Conservation (phyloP, 768 basidiomycete genomes). For the Trametes meyenii region DNA sequence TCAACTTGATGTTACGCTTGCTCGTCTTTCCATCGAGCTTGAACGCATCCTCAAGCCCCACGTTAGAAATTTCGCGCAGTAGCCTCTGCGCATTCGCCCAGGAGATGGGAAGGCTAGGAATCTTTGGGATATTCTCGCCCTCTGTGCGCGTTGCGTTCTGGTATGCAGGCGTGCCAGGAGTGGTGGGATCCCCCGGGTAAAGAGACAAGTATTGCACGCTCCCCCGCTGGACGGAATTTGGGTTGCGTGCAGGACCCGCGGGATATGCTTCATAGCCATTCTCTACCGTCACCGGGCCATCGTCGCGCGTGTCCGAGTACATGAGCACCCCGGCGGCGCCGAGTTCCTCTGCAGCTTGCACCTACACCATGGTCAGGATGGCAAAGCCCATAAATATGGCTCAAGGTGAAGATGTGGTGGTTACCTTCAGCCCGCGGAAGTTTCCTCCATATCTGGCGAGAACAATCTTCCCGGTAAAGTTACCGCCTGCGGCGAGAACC, state of each 20-base stretch:
- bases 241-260: constrained; percentile 85
- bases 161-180: constrained; percentile 88
- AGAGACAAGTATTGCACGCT: constrained; percentile 68
- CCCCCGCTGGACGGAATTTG: constrained; percentile 82
- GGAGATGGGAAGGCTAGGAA: constrained; percentile 86
- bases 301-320: constrained; percentile 85
- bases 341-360: constrained; percentile 80
- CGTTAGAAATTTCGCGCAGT: constrained; percentile 48
- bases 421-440: constrained; percentile 85
- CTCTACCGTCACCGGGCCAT: constrained; percentile 72
- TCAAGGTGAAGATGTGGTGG: background rate
- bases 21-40: constrained; percentile 53
- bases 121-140: constrained; percentile 66
- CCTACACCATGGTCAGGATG: constrained; percentile 39
- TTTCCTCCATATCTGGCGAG: constrained; percentile 74
- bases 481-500: constrained; percentile 63
- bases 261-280: constrained; percentile 84
- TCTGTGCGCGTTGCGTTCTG: constrained; percentile 68
- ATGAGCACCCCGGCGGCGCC: constrained; percentile 81
- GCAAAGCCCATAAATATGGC: background rate
- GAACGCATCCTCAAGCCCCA: constrained; percentile 44
- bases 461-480: constrained; percentile 78
- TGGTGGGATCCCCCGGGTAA: constrained; percentile 76
- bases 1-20: constrained; percentile 48
- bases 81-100: constrained; percentile 77